These are phyloP conservation scores for Eucalyptus tenuipes DNA, from an alignment of 345 rosid species.

Conservation along the genomic window DNA sequence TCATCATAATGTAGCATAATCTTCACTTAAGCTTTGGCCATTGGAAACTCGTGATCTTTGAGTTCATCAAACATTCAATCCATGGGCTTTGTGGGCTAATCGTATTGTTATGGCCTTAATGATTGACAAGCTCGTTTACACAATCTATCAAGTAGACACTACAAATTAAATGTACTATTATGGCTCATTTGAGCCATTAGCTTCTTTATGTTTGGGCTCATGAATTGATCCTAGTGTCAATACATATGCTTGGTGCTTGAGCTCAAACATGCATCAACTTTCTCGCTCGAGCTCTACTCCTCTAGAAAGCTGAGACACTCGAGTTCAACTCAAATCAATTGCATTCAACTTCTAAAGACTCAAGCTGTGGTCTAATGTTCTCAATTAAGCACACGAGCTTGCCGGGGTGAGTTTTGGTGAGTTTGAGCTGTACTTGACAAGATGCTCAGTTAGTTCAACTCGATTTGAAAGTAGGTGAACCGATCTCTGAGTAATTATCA, in stretches of 20 bases:
- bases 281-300: neutral
- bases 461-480: neutral
- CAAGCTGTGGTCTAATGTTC: neutral
- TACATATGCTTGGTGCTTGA: neutral
- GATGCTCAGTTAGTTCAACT: neutral
- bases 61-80: neutral
- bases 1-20: neutral
- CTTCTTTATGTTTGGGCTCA: neutral
- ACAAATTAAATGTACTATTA: neutral
- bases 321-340: neutral
- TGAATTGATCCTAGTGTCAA: neutral
- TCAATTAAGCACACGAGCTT: neutral
- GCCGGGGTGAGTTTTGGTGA: neutral
- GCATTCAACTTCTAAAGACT: neutral
- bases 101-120: neutral
- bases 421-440: neutral
- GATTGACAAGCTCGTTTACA: neutral
- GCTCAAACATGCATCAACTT: neutral
- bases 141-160: neutral
- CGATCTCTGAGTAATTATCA: neutral
- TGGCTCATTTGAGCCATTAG: neutral
- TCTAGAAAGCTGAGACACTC: neutral
- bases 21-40: neutral
- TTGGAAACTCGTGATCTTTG: neutral
- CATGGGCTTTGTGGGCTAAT: neutral